Base-by-base conservation (phyloP, 495 filamentous ascomycete species). In the Hypoxylon crocopeplum region DNA sequence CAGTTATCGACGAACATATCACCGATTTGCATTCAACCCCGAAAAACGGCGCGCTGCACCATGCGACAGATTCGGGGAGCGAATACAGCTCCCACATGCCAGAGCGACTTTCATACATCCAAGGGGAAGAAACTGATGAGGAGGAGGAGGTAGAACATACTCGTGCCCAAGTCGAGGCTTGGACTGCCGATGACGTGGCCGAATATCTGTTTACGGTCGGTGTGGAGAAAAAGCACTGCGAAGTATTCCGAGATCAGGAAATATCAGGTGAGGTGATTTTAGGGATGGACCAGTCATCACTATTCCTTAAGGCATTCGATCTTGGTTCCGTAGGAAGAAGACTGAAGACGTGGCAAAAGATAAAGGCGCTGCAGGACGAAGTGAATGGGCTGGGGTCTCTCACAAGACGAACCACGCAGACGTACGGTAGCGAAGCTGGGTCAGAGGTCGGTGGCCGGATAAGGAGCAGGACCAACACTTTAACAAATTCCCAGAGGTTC, bases 1-100 rank as follows among this genome's bases (percentile, higher is more conserved):
- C 91, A 64, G 95, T 98, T 25, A 99, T 99, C 66, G 85, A 99
- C 66, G 95, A 99, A 72, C 95, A 97, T 69, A 98, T 99, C 40
- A 97, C 92, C 19, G 91, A 97, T 69, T 87, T 99, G 50, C 87
- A 86, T 69, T 91, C 86, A 5, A 84, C 91, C 37, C 83, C 86
- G 32, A 69, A 73, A 56, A 79, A 76, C 48, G 71, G 74, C 16
- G 59, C 54, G 38, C 51, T 69, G 19, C 83, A 86, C 45, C 78
- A 82, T 16, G 76, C 82, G n/a, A 91, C 85, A 51, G 92, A 94
- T 71, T 94, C 91, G 16, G 90, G 84, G 12, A 96, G 91, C 74
- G 91, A 96, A 70, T 96, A 95, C 68, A 94, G 91, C 70, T 89
- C 82, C 52, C 85, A 91, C 46, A 52, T 90, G 20, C 85, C 86